Evolutionary conservation across 352 stramenopile genomes (phyloP).

Genomic region (Globisporangium spinosum): DNA sequence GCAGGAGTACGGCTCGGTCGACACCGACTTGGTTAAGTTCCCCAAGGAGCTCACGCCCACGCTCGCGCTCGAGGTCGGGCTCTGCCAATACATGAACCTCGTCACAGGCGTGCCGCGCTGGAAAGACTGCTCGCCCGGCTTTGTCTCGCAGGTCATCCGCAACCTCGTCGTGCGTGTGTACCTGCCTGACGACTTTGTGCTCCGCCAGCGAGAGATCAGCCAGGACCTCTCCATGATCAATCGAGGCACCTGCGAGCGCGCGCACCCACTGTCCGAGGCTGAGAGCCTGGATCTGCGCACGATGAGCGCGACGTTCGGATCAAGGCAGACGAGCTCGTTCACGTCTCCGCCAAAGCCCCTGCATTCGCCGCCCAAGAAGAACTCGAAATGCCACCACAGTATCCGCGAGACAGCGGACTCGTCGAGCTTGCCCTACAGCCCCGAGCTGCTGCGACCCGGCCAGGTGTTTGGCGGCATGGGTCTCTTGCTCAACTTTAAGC

Average conservation of each 20-base stretch:
- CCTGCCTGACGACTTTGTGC: slow-evolving; percentile 46
- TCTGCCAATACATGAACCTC: slow-evolving; percentile 39
- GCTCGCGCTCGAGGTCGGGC: slow-evolving; percentile 32
- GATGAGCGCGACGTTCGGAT: neutral
- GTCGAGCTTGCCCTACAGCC: neutral
- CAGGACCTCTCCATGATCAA: slow-evolving; percentile 47
- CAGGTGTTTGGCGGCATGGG: slow-evolving; percentile 50
- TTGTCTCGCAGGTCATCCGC: slow-evolving; percentile 36
- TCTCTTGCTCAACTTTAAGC: slow-evolving; percentile 44
- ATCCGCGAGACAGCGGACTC: neutral
- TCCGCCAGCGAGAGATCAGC: slow-evolving; percentile 29
- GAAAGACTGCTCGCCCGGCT: slow-evolving; percentile 34
- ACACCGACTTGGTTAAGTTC: slow-evolving; percentile 35
- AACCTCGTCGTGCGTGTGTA: slow-evolving; percentile 34
- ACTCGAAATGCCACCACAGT: neutral
- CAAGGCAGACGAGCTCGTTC: neutral
- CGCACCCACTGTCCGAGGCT: neutral
- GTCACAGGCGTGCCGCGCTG: slow-evolving; percentile 33
- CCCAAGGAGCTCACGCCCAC: slow-evolving; percentile 36
- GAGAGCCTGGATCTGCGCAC: neutral
- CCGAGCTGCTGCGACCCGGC: slow-evolving; percentile 21
- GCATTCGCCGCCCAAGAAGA: neutral
- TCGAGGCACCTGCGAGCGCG: slow-evolving; percentile 26
- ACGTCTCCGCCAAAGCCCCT: neutral
- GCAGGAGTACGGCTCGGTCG: slow-evolving; percentile 36